These are phyloP conservation scores for Nidularia pulvinata DNA, from an alignment of 768 basidiomycete genomes.

Conservation along the genomic window DNA sequence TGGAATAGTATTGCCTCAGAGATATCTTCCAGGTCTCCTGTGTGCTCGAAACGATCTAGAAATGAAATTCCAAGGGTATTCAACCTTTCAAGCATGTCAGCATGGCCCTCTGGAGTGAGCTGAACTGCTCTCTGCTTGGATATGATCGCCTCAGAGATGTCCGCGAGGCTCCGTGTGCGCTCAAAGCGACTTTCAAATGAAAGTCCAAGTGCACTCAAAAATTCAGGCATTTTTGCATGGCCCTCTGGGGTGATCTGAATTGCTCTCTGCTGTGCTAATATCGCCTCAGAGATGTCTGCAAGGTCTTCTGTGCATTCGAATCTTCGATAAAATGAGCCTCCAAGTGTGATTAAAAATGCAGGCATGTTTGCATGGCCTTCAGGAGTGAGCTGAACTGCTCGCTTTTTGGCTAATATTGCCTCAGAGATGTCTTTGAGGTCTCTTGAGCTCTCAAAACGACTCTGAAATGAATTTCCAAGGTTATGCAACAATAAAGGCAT, in stretches of 20 bases:
- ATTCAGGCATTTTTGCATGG: conserved; percentile 8
- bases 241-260: conserved; percentile 13
- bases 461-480: conserved; percentile 4
- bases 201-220: conserved; percentile 7
- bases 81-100: conserved; percentile 7
- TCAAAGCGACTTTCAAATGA: conserved; percentile 17
- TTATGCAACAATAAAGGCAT: not conserved
- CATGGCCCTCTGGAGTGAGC: conserved; percentile 13
- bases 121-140: conserved; percentile 9
- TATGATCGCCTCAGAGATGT: conserved; percentile 20
- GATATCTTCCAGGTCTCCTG: conserved; percentile 12
- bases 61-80: conserved; percentile 14
- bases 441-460: not conserved
- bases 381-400: conserved; percentile 10
- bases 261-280: conserved; percentile 7
- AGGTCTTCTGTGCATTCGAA: conserved; percentile 13
- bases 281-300: conserved; percentile 14
- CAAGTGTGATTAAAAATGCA: conserved; percentile 3
- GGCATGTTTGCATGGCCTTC: conserved; percentile 2
- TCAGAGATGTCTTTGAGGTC: not conserved
- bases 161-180: conserved; percentile 11
- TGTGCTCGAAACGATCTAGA: conserved; percentile 12
- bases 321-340: conserved; percentile 3
- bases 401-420: not conserved
- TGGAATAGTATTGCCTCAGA: conserved; percentile 3